Percentiles rank a stretch among this genome's conserved stretches.
These are phyloP conservation scores for Iris pallida DNA, from an alignment of 116 monocot genomes.

Conservation along the genomic window DNA sequence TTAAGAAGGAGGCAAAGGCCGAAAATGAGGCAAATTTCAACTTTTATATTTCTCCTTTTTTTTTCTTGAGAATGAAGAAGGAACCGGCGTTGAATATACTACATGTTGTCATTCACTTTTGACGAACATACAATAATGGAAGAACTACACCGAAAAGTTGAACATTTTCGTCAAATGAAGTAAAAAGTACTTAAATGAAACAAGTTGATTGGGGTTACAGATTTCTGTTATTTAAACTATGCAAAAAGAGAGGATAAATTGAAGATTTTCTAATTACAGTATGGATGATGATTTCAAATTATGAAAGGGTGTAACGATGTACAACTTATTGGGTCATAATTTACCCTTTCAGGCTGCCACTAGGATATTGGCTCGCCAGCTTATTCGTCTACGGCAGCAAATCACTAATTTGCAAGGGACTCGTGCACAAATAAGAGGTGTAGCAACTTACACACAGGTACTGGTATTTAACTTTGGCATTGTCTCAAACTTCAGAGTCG, in stretches of 20 bases:
- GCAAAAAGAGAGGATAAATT: background rate
- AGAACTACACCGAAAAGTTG: too few species aligned
- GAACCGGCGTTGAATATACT: too few species aligned
- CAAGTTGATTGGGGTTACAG: too few species aligned
- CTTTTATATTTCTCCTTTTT: too few species aligned
- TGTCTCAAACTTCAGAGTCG: background rate
- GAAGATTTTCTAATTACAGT: background rate
- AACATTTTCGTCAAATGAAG: too few species aligned
- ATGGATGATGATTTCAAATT: background rate
- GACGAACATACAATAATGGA: too few species aligned
- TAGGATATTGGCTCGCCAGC: conserved; percentile 85
- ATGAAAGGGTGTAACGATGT: background rate
- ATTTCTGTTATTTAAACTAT: too few species aligned
- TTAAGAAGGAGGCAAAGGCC: too few species aligned
- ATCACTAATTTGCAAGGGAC: conserved; percentile 95
- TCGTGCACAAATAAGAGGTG: conserved; percentile 92
- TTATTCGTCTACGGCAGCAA: conserved; percentile 88
- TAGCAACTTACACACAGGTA: conserved; percentile 95
- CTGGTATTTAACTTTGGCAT: background rate
- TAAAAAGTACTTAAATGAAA: too few species aligned
- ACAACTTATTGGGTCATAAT: background rate
- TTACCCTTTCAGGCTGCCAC: conserved; percentile 68
- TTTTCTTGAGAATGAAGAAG: too few species aligned
- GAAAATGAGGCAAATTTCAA: too few species aligned
- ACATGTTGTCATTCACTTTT: too few species aligned